Evolutionary conservation across 257 asterid species (phyloP).

Genomic region (Ballota nigra): DNA sequence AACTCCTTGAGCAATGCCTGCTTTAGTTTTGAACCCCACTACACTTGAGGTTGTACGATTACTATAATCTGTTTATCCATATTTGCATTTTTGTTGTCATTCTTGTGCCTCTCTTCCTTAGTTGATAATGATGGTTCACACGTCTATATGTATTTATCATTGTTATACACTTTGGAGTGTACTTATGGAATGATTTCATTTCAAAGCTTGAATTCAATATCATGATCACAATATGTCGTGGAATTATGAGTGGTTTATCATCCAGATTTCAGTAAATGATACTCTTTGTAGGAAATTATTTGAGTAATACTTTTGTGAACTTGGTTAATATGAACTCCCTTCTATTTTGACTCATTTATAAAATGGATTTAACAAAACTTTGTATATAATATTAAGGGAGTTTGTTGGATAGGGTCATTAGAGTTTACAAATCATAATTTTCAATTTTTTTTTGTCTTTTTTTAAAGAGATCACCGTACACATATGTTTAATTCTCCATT

Average conservation of each 20-base stretch:
- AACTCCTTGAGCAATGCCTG: conserved; percentile 47
- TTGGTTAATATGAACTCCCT: too few species aligned
- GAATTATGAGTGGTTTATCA: background rate
- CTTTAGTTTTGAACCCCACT: conserved; percentile 12
- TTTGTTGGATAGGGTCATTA: too few species aligned
- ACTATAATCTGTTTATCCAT: background rate
- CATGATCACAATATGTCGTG: background rate
- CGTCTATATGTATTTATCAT: background rate
- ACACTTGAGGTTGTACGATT: too few species aligned
- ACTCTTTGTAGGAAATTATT: too few species aligned
- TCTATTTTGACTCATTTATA: too few species aligned
- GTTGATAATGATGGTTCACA: background rate
- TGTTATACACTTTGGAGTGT: background rate
- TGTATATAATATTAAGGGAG: too few species aligned
- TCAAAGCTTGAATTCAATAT: background rate
- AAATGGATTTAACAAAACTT: too few species aligned
- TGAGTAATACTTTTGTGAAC: too few species aligned
- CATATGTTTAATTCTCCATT: too few species aligned
- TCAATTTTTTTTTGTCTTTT: too few species aligned
- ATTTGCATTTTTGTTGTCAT: conserved; percentile 2
- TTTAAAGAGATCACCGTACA: too few species aligned
- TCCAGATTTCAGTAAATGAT: background rate
- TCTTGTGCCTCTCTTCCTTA: background rate
- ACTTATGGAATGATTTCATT: background rate
- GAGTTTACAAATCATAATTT: too few species aligned